Base-by-base conservation (phyloP, 148 eudicot genomes). In the Talinum fruticosum region DNA sequence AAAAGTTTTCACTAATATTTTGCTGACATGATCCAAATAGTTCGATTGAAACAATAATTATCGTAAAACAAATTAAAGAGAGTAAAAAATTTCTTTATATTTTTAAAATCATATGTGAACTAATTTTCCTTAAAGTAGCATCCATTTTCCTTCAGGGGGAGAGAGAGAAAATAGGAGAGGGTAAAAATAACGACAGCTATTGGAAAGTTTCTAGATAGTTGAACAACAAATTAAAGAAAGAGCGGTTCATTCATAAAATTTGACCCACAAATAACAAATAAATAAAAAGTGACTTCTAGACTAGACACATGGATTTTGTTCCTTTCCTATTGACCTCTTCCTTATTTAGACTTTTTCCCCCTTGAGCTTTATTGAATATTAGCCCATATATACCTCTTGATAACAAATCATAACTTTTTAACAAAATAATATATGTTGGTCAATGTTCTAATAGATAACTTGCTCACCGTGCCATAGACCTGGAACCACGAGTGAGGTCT, bases 131-230 rank as follows among this genome's bases (percentile, higher is more conserved):
- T 7, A 7, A 37, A 3, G 41, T 37, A 2, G 41, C 4, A 3
- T 37, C 7, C 41, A 37, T 37, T 37, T 37, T 37, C 53, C 53
- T 5, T 2, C 2, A 12, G 53, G 10, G 53, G 2, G 10, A 47
- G 53, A 12, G 10, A 47, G 53, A 47, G 53, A 47, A 47, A 47
- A 47, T 2, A 13, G 19, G 57, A 5, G 57, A 23, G 1, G 57
- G 57, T 1, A 28, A 62, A 29, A 23, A 16, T 49, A 49, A n/a
- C 16, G 26, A 15, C 28, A 59, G 64, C 64, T 62, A 14, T 62
- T 13, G 21, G 45, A 81, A 78, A 75, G 54, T 70, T 82, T 82
- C 79, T 78, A 78, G 79, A 82, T 75, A 69, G 82, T 70, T 82
- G 79, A 78, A 82, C 81, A 51, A 72, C 26, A 49, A n/a, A n/a